Conservation (phyloP, 352 stramenopile genomes). For the Thraustochytrium sp. region DNA sequence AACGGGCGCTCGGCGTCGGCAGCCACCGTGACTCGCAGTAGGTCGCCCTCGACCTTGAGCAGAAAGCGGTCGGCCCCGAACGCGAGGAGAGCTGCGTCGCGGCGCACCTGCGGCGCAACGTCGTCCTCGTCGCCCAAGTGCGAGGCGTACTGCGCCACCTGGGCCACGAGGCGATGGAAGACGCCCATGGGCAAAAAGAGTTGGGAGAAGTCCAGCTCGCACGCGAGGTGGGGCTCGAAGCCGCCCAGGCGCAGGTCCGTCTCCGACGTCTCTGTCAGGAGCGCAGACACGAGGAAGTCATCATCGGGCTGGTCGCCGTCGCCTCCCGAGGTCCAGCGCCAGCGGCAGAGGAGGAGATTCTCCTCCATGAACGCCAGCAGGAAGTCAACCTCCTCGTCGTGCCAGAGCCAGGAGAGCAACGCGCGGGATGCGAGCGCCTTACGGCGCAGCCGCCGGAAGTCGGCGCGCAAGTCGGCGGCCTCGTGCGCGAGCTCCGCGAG, state of each 20-base stretch:
- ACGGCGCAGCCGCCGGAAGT: neutral
- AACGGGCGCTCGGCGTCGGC: no score
- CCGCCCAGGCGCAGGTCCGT: neutral
- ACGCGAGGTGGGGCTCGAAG: neutral
- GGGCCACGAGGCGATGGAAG: slow-evolving; percentile 26
- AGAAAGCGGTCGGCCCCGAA: no score
- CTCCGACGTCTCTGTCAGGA: neutral
- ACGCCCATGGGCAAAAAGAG: slow-evolving; percentile 1
- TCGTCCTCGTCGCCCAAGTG: no score
- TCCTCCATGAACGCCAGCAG: slow-evolving; percentile 4
- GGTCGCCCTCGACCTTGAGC: no score
- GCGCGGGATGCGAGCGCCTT: neutral
- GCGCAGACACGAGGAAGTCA: neutral
- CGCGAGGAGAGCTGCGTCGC: no score
- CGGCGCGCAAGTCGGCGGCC: neutral
- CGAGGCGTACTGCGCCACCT: neutral
- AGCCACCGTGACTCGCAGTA: no score
- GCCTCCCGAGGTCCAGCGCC: neutral
- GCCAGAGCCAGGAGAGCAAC: slow-evolving; percentile 5
- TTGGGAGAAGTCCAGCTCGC: neutral
- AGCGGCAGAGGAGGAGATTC: neutral
- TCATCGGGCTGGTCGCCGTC: neutral
- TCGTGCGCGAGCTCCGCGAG: neutral
- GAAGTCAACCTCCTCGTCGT: slow-evolving; percentile 11
- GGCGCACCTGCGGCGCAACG: no score